Evolutionary conservation across 208 protist genomes (phyloP).

Genomic region (Leishmania mexicana): DNA sequence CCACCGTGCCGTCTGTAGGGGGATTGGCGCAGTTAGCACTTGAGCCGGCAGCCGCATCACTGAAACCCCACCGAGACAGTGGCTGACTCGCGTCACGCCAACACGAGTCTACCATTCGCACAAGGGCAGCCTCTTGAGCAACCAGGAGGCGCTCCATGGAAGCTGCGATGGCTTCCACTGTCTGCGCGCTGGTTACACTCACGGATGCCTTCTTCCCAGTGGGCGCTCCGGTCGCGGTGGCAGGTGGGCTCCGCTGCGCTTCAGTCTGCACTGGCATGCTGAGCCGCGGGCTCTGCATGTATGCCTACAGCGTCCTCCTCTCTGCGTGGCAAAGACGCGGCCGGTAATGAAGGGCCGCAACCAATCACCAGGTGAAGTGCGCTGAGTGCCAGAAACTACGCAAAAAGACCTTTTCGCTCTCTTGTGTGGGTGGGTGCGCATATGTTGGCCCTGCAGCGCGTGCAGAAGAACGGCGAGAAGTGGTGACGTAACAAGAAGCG

Average conservation of each 20-base stretch:
- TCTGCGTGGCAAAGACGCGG: background rate
- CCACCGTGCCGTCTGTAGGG: background rate
- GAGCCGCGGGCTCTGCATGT: background rate
- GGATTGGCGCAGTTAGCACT: background rate
- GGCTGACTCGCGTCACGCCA: background rate
- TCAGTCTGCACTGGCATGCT: slow-evolving; percentile 3
- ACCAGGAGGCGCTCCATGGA: slow-evolving; percentile 42
- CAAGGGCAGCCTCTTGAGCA: slow-evolving; percentile 35
- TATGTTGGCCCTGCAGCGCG: background rate
- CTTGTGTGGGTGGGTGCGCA: background rate
- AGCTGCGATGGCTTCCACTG: background rate
- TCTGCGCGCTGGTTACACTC: background rate
- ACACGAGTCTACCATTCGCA: slow-evolving; percentile 18
- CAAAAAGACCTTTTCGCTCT: too few relatives aligned
- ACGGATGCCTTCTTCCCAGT: too few relatives aligned
- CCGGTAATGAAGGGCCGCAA: background rate
- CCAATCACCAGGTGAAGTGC: background rate
- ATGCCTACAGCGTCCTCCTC: background rate
- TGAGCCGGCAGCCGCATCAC: background rate
- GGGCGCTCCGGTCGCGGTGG: background rate
- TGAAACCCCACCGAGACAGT: background rate
- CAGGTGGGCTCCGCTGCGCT: background rate
- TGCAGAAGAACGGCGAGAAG: background rate
- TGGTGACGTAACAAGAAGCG: background rate
- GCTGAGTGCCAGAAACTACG: background rate